These are phyloP conservation scores for Fraxinus ornus DNA, from an alignment of 305 asterid species.

Conservation along the genomic window DNA sequence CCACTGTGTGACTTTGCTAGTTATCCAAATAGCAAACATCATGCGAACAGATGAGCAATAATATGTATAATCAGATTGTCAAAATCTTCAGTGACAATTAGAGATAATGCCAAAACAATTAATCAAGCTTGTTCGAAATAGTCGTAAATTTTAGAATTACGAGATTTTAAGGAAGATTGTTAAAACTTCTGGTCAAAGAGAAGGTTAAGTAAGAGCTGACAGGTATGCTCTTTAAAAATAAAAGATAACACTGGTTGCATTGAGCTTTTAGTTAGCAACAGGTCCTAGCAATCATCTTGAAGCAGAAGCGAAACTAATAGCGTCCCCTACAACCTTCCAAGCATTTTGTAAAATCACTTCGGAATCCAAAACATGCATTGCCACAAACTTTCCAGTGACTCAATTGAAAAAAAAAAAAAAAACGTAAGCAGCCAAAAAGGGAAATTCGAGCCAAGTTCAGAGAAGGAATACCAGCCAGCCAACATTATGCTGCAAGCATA, in stretches of 20 bases:
- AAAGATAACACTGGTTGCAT: not conserved
- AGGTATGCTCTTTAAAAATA: not conserved
- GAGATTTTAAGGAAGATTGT: not conserved
- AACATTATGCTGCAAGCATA: not conserved
- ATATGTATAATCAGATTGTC: not conserved
- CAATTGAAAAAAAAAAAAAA: not conserved
- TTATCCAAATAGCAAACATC: conserved; percentile 32
- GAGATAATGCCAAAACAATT: not conserved
- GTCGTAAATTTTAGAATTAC: not conserved
- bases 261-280: not conserved
- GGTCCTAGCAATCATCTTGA: not conserved
- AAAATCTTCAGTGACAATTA: not conserved
- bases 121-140: not conserved
- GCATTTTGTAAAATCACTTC: not conserved
- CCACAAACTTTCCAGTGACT: not conserved
- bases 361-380: not conserved
- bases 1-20: conserved; percentile 44
- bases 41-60: conserved; percentile 13
- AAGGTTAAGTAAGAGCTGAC: not conserved
- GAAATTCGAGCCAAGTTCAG: not conserved
- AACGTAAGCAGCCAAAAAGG: not conserved
- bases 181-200: not conserved
- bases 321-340: not conserved
- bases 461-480: not conserved
- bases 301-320: not conserved